Evolutionary conservation across 208 protist genomes (phyloP).

Genomic region (Crithidia bombi): DNA sequence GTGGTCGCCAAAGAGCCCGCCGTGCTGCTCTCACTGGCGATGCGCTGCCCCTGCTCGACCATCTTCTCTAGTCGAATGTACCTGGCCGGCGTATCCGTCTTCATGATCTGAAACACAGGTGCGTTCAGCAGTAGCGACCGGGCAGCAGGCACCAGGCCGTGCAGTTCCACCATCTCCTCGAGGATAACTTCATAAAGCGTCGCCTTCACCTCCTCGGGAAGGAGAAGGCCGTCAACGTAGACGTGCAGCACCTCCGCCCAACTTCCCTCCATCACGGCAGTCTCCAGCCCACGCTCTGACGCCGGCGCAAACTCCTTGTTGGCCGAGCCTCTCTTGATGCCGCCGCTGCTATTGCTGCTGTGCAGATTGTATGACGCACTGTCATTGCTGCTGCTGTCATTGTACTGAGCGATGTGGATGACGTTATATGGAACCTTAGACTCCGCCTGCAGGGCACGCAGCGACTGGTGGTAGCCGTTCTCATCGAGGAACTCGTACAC

Average conservation of each 20-base stretch:
- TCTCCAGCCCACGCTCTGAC: conserved; percentile 41
- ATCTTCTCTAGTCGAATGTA: conserved; percentile 70
- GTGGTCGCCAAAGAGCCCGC: too few species aligned
- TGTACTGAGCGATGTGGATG: conserved; percentile 43
- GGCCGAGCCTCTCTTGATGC: not conserved
- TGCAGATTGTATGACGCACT: not conserved
- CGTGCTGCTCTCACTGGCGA: conserved; percentile 8
- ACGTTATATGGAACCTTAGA: conserved; percentile 83
- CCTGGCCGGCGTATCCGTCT: conserved; percentile 44
- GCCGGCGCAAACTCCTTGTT: conserved; percentile 17
- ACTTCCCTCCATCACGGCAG: conserved; percentile 66
- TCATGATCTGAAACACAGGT: conserved; percentile 73
- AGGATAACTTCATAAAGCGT: conserved; percentile 82
- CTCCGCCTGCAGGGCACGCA: conserved; percentile 77
- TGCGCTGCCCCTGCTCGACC: conserved; percentile 44
- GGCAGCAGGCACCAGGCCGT: conserved; percentile 64
- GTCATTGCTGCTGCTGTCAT: not conserved
- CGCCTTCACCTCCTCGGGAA: conserved; percentile 71
- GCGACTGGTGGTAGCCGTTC: conserved; percentile 63
- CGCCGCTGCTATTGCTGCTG: not conserved
- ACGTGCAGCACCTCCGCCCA: conserved; percentile 73
- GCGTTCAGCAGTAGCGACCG: conserved; percentile 77
- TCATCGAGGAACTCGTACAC: conserved; percentile 76
- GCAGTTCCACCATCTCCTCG: conserved; percentile 76
- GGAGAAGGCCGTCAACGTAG: conserved; percentile 68